Base-by-base conservation (phyloP, 2,329 filamentous ascomycete species). In the Tolypocladium pustulatum region DNA sequence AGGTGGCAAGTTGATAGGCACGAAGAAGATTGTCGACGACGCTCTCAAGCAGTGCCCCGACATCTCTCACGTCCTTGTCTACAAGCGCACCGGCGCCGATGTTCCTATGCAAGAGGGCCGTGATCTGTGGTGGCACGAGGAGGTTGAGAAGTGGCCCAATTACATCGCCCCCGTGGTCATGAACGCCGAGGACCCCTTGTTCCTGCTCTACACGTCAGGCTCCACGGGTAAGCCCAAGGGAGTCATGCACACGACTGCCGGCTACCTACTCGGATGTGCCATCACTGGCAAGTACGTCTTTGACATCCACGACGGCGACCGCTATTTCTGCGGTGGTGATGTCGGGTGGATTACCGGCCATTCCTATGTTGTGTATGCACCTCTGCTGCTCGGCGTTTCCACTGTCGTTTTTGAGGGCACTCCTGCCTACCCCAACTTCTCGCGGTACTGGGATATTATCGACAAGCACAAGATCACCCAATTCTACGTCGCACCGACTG, bases 291-390 rank as follows among this genome's bases (percentile, higher is more conserved):
- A 97, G 77, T 97, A 99, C 73, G 93, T 97, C 62, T 99, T 99
- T 71, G 94, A 99, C 73, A 95, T 99, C 63, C 94, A 99, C 73
- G 88, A 92, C 62, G 86, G 89, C 57, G 94, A 99, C 74, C 85
- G 84, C 63, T 97, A 94, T 82, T 97, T 97, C 82, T 99, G 94
- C 68, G 94, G 92, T 73, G 94, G 94, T 73, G 94, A 99, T 69
- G 93, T 99, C 51, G 94, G 94, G 64, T 99, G 94, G 94, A 97
- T 99, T 72, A 99, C 94, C 36, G 94, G 94, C 22, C 94, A 99
- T 78, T 96, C 94, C 30, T 99, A 99, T 68, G 93, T 97, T 59
- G 93, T 99, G 43, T 99, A 99, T 71, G 91, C 94, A 13, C 94
- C 94, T 63, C 81, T 99, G 57, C 81, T 99, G 53, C 85, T 97